phyloP scores from a whole-genome alignment of 2,329 filamentous ascomycete species.

The Penicillium sp. region DNA sequence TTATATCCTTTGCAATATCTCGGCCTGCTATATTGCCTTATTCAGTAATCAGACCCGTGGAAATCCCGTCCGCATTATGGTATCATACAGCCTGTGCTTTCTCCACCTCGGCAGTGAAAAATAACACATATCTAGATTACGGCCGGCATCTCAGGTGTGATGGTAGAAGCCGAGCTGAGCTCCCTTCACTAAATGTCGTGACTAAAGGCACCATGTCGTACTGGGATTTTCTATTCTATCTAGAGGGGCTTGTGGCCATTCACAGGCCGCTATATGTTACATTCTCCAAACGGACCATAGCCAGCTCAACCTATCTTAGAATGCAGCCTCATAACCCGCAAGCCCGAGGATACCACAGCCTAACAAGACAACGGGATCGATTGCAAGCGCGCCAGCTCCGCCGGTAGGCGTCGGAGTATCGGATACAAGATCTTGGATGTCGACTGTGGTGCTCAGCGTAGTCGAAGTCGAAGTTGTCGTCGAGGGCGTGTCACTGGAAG shows the following conservation, averaged over 20 bases:
- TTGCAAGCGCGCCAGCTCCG: not conserved
- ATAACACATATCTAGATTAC: too few relatives aligned
- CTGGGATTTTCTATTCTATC: not conserved
- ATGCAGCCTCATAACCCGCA: not conserved
- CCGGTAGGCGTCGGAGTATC: not conserved
- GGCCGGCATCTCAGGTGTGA: too few relatives aligned
- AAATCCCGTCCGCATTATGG: too few relatives aligned
- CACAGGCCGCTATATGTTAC: not conserved
- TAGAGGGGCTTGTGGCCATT: not conserved
- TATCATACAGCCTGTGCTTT: too few relatives aligned
- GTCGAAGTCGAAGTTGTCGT: not conserved
- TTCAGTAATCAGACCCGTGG: too few relatives aligned
- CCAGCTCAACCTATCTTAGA: not conserved
- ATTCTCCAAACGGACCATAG: not conserved
- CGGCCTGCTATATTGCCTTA: too few relatives aligned
- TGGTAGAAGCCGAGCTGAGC: too few relatives aligned
- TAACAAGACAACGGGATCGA: not conserved
- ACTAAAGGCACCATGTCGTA: not conserved
- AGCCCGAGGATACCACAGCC: not conserved
- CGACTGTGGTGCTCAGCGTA: not conserved
- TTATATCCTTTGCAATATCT: too few relatives aligned
- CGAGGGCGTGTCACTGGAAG: not conserved
- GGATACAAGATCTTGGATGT: not conserved
- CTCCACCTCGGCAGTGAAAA: too few relatives aligned
- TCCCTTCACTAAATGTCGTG: too few relatives aligned